These are phyloP conservation scores for Aspergillus carlsbadensis DNA, from an alignment of 495 filamentous ascomycete genomes.

Conservation along the genomic window DNA sequence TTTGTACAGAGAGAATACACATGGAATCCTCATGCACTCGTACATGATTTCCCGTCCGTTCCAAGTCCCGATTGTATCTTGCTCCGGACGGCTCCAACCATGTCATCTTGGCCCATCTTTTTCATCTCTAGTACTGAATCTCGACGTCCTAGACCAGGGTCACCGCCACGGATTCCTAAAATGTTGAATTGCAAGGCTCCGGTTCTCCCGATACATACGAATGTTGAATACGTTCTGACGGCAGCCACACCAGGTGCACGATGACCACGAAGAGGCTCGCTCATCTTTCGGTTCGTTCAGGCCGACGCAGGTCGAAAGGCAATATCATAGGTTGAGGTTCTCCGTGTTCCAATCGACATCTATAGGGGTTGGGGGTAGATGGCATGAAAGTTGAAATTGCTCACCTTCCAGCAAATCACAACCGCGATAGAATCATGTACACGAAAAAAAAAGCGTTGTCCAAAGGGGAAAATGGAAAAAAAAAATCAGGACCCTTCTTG, in stretches of 20 bases:
- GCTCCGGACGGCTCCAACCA: not conserved
- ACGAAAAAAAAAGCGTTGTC: conserved; percentile 21
- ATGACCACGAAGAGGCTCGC: not conserved
- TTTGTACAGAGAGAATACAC: conserved; percentile 5
- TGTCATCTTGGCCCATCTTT: not conserved
- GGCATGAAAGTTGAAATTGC: conserved; percentile 13
- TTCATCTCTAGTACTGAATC: conserved; percentile 1
- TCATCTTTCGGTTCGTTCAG: not conserved
- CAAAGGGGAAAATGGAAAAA: conserved; percentile 19
- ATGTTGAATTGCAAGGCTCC: not conserved
- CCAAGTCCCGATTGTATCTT: conserved; percentile 7
- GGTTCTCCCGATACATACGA: not conserved
- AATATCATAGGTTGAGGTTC: not conserved
- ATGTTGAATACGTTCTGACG: conserved; percentile 9
- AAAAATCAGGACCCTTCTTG: conserved; percentile 32
- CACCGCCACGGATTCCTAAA: not conserved
- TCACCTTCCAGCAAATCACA: conserved; percentile 37
- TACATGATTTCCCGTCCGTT: not conserved
- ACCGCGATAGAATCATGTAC: conserved; percentile 32
- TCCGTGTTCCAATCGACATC: conserved; percentile 3
- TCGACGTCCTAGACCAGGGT: conserved; percentile 8
- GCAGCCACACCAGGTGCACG: not conserved
- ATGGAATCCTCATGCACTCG: not conserved
- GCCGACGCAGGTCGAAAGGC: not conserved
- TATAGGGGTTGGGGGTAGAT: conserved; percentile 13